phyloP scores from a whole-genome alignment of 306 rosid genomes.

The Lithocarpus polystachyus region DNA sequence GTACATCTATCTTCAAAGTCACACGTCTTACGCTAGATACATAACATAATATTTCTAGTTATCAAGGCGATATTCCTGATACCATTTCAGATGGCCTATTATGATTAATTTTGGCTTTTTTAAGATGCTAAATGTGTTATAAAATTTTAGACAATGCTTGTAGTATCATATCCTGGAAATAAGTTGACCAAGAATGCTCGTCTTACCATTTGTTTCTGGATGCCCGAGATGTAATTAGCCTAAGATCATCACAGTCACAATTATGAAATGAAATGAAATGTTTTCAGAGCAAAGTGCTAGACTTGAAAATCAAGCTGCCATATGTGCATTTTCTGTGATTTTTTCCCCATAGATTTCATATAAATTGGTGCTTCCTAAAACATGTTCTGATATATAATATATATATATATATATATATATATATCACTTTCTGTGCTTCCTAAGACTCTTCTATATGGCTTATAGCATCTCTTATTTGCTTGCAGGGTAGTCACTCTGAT shows the following conservation, averaged over 20 bases:
- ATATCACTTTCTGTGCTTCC: neutral
- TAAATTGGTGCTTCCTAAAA: neutral
- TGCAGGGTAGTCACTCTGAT: conserved; percentile 35
- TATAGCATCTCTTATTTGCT: conserved; percentile 10
- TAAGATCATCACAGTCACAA: no score
- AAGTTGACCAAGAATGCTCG: neutral
- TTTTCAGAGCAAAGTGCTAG: neutral
- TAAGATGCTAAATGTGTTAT: neutral
- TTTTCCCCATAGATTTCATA: neutral
- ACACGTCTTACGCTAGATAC: neutral
- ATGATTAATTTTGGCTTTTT: neutral
- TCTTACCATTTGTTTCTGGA: neutral
- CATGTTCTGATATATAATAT: neutral
- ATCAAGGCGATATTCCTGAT: neutral
- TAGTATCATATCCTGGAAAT: neutral
- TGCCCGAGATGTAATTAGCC: neutral
- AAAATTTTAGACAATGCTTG: neutral
- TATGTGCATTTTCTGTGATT: neutral
- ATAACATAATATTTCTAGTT: neutral
- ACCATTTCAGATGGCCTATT: neutral
- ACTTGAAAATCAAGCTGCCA: neutral
- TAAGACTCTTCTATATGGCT: conserved; percentile 13
- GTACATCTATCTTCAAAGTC: neutral
- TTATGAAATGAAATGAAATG: neutral
- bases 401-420: no score